Evolutionary conservation across 805 yeast species (phyloP).

Genomic region (Suhomyces emberorum): DNA sequence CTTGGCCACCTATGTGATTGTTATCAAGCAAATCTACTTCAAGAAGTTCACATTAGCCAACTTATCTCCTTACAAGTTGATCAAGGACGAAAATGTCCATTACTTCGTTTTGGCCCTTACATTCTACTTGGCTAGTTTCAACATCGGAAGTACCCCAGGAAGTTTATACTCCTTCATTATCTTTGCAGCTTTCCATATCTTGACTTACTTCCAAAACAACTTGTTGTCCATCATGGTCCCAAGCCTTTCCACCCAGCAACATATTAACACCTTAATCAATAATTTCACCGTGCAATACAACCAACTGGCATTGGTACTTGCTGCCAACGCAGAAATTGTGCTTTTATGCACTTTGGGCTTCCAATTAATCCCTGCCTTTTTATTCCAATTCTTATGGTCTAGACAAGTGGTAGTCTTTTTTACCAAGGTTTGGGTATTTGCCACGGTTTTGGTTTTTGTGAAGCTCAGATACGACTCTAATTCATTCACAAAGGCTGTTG

Average conservation of each 20-base stretch:
- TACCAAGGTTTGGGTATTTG: constrained; percentile 34
- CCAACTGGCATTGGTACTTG: constrained; percentile 35
- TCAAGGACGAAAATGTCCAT: constrained; percentile 42
- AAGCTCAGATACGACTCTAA: constrained; percentile 35
- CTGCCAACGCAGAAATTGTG: constrained; percentile 36
- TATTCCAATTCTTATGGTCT: constrained; percentile 21
- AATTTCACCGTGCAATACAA: constrained; percentile 29
- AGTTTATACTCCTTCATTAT: constrained; percentile 33
- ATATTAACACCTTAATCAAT: constrained; percentile 25
- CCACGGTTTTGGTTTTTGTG: constrained; percentile 27
- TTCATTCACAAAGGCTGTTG: constrained; percentile 33
- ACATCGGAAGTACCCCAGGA: constrained; percentile 37
- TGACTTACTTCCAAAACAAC: constrained; percentile 37
- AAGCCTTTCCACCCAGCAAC: constrained; percentile 36
- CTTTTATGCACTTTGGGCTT: constrained; percentile 22
- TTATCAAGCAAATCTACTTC: constrained; percentile 56
- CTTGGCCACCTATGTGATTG: constrained; percentile 59
- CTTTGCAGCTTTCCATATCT: constrained; percentile 35
- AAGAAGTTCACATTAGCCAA: constrained; percentile 27
- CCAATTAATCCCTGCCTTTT: constrained; percentile 22
- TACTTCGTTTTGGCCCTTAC: constrained; percentile 32
- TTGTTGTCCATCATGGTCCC: constrained; percentile 20
- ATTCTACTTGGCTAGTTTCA: constrained; percentile 27
- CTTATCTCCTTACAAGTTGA: constrained; percentile 14
- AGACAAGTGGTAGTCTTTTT: constrained; percentile 24